phyloP scores from a whole-genome alignment of 768 basidiomycete genomes.

The Amanita pseudoporphyria region DNA sequence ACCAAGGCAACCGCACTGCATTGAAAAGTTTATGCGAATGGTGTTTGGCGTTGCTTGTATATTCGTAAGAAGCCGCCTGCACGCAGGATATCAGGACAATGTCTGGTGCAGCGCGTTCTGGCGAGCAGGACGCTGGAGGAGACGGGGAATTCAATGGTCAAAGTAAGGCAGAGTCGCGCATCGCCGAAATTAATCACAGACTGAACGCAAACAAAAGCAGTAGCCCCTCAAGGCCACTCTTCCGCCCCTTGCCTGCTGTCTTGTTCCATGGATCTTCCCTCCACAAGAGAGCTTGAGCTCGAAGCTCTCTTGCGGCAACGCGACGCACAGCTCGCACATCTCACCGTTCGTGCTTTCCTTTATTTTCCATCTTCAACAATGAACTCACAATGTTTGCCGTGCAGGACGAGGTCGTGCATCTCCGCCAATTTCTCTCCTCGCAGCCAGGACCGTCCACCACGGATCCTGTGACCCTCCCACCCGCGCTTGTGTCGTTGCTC shows the following conservation, averaged over 20 bases:
- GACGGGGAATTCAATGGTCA: too few species aligned
- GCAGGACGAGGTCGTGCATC: constrained; percentile 64
- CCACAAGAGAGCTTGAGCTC: constrained; percentile 70
- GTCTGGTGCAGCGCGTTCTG: too few species aligned
- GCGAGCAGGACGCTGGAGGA: too few species aligned
- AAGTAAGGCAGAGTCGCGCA: neutral
- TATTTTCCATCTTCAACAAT: constrained; percentile 3
- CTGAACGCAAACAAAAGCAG: neutral
- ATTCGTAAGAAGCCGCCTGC: neutral
- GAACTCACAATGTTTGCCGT: constrained; percentile 13
- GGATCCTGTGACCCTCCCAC: constrained; percentile 61
- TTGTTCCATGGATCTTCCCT: constrained; percentile 54
- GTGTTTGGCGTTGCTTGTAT: constrained; percentile 9
- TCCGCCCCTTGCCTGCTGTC: neutral
- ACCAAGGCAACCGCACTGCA: neutral
- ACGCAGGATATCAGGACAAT: too few species aligned
- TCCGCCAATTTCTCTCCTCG: constrained; percentile 54
- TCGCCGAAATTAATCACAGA: neutral
- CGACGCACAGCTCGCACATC: constrained; percentile 61
- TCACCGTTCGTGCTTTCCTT: constrained; percentile 44
- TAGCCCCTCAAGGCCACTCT: neutral
- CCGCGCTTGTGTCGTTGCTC: constrained; percentile 57
- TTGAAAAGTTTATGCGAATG: neutral
- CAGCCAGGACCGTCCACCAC: constrained; percentile 52
- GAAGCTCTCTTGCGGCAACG: constrained; percentile 70